Conservation (phyloP, 2,329 filamentous ascomycete species). For the Amesomyces nigricolor region DNA sequence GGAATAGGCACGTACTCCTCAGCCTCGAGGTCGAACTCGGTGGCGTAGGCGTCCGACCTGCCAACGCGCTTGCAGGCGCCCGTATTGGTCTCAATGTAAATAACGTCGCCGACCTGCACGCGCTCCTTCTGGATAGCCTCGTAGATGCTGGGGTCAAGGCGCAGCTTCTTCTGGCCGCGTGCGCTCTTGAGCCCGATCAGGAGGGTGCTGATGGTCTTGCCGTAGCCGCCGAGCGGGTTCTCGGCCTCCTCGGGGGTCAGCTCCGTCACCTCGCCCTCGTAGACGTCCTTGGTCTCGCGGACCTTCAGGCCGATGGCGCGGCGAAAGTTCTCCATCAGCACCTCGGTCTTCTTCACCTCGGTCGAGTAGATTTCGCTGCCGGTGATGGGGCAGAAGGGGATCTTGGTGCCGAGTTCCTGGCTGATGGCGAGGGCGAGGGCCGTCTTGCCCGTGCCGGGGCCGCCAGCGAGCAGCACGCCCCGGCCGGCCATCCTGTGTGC, state of each 20-base stretch:
- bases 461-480: slow-evolving; percentile 87
- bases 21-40: slow-evolving; percentile 96
- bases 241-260: slow-evolving; percentile 96
- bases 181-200: slow-evolving; percentile 92
- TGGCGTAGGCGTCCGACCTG: slow-evolving; percentile 92
- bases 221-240: slow-evolving; percentile 94
- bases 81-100: slow-evolving; percentile 99
- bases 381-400: slow-evolving; percentile 96
- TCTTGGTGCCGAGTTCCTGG: slow-evolving; percentile 95
- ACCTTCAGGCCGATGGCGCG: slow-evolving; percentile 94
- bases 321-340: slow-evolving; percentile 98
- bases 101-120: slow-evolving; percentile 91
- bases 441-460: slow-evolving; percentile 95
- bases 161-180: slow-evolving; percentile 95
- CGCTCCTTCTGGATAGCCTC: slow-evolving; percentile 98
- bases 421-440: slow-evolving; percentile 91
- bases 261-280: slow-evolving; percentile 97
- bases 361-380: slow-evolving; percentile 97
- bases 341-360: slow-evolving; percentile 99
- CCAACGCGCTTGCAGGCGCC: slow-evolving; percentile 96
- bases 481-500: slow-evolving; percentile 97
- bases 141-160: slow-evolving; percentile 96
- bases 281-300: slow-evolving; percentile 97
- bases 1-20: slow-evolving; percentile 99
- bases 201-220: slow-evolving; percentile 93